phyloP scores from a whole-genome alignment of 2,329 filamentous ascomycete genomes.

The Neofusicoccum cordaticola region DNA sequence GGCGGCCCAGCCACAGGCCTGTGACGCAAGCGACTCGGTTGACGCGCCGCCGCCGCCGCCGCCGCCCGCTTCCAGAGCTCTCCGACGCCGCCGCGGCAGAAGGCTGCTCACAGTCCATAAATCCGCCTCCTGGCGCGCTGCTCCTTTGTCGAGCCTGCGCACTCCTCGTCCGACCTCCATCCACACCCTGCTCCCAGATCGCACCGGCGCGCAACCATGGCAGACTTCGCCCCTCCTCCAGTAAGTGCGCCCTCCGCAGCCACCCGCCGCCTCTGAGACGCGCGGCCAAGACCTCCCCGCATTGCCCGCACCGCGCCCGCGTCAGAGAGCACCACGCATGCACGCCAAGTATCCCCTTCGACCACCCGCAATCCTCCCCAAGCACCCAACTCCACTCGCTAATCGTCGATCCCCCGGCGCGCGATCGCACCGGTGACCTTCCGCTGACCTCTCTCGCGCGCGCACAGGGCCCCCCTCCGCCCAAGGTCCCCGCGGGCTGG shows the following conservation, averaged over 20 bases:
- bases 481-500: conserved; percentile 73
- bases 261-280: not conserved
- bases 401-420: conserved; percentile 13
- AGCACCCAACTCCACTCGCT: conserved; percentile 6
- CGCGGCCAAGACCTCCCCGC: not conserved
- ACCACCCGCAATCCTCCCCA: not conserved
- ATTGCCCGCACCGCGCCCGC: not conserved
- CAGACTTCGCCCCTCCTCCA: conserved; percentile 35
- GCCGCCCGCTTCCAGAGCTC: conserved; percentile 3
- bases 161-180: not conserved
- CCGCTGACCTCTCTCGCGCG: not conserved
- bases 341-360: conserved; percentile 7
- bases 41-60: not conserved
- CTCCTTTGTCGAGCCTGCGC: not conserved
- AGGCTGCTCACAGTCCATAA: conserved; percentile 3
- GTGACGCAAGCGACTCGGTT: not conserved
- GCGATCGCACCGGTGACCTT: too few relatives aligned
- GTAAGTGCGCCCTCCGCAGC: conserved; percentile 24
- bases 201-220: conserved; percentile 22
- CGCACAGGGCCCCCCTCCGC: conserved; percentile 53
- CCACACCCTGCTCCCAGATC: not conserved
- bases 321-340: not conserved
- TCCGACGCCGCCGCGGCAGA: conserved; percentile 9
- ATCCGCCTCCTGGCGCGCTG: not conserved
- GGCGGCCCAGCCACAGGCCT: not conserved